Evolutionary conservation across 345 rosid species (phyloP), one percentile per base, ranked within the genome.

Genomic region (Populus simonii): DNA sequence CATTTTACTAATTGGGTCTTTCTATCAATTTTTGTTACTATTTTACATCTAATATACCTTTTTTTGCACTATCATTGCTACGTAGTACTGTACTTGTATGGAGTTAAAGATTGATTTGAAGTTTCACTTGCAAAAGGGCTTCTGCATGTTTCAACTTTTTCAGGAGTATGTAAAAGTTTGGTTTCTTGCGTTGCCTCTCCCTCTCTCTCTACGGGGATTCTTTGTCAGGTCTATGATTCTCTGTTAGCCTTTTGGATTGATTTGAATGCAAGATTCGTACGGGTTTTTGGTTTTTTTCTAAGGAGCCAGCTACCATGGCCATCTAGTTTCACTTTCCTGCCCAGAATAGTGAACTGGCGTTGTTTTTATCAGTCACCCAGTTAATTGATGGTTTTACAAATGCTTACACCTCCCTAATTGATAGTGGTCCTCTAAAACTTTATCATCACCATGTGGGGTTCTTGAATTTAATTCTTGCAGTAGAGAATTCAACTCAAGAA

Each of bases 201-300:
- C 45, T 4, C 18, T 47, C 53, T 59, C 25, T 59, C 29, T 9
- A 25, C 9, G 16, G 36, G 74, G 76, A 78, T 55, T 70, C 57
- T 27, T 25, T 71, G 83, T 71, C 77, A 80, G 82, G 27, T 10
- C 20, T 62, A 25, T 70, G 75, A 68, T 62, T 70, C 75, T 71
- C 23, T 63, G 51, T 35, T 7, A 16, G 22, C 53, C 5, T 36
- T 45, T 78, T 75, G 68, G 66, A 61, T 66, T 67, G 59, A 41
- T 71, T 43, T 71, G 66, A 72, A 70, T 13, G 59, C 61, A 67
- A 78, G 66, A 73, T 51, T 76, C 74, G 73, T 51, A 73, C 72
- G 65, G 8, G 1, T 20, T 63, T 76, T 63, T 39, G 6, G 11
- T 29, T 29, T 22, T 36, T 27, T 8, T 22, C 22, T 16, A 0